Evolutionary conservation across 768 basidiomycete genomes (phyloP).

Genomic region (Mycena indigotica): DNA sequence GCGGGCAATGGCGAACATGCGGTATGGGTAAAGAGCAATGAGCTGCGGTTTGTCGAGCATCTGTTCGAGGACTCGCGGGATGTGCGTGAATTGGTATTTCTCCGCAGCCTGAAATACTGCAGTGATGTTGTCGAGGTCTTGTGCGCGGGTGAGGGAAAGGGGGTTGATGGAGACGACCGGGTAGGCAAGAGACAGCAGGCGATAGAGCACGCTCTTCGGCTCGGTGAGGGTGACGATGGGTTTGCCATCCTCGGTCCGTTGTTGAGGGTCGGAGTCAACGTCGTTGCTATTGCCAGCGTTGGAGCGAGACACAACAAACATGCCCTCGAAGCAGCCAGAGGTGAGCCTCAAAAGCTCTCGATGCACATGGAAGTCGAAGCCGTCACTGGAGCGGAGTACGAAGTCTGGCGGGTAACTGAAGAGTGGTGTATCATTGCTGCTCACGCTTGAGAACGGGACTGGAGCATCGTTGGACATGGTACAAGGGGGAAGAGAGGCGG

Average conservation of each 20-base stretch:
- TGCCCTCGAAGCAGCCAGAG: slow-evolving; percentile 8
- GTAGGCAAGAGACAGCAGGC: slow-evolving; percentile 9
- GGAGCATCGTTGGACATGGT: slow-evolving; percentile 1
- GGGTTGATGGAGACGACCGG: not conserved
- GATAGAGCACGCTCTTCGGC: slow-evolving; percentile 2
- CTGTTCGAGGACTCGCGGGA: not conserved
- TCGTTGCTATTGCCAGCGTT: not conserved
- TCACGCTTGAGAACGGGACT: slow-evolving; percentile 1
- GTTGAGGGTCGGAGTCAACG: not conserved
- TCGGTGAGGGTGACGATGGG: slow-evolving; percentile 1
- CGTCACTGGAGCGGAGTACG: slow-evolving; percentile 6
- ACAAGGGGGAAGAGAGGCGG: not conserved
- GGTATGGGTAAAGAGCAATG: slow-evolving; percentile 4
- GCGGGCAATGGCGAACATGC: slow-evolving; percentile 13
- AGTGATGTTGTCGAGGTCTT: slow-evolving; percentile 2
- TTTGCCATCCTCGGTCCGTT: not conserved
- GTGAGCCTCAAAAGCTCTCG: slow-evolving; percentile 1
- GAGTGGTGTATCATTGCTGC: not conserved
- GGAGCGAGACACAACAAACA: not conserved
- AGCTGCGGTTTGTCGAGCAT: slow-evolving; percentile 1
- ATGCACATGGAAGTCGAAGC: slow-evolving; percentile 7
- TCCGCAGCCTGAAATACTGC: slow-evolving; percentile 2
- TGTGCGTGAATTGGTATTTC: slow-evolving; percentile 6
- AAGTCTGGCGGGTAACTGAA: slow-evolving; percentile 3
- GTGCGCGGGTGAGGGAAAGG: not conserved